Percentiles rank a stretch among this genome's conserved stretches.
Evolutionary conservation across 192 early-diverging fungal genomes (phyloP).

Genomic region (Allomyces macrogynus): DNA sequence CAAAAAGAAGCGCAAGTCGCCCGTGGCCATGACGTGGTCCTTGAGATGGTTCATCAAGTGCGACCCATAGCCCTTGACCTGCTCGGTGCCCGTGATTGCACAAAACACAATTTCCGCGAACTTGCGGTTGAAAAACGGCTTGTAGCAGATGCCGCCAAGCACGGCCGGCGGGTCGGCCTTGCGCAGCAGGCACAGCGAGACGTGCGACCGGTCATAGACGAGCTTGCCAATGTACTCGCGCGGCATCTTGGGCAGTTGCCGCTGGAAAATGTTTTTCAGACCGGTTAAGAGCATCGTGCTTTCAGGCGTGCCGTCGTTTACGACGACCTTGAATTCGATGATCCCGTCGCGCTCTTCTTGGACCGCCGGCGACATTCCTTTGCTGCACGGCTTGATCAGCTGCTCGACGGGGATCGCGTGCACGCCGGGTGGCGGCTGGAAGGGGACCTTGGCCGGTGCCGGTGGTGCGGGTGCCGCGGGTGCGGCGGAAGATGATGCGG

Average conservation of each 20-base stretch:
- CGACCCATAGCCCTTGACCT: conserved; percentile 95
- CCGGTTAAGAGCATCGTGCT: conserved; percentile 79
- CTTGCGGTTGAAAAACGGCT: conserved; percentile 64
- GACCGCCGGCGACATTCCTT: conserved; percentile 17
- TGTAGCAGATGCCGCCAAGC: conserved; percentile 84
- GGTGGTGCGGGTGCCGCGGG: too few species aligned
- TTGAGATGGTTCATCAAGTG: conserved; percentile 90
- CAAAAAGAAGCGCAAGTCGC: conserved; percentile 64
- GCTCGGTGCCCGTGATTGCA: conserved; percentile 71
- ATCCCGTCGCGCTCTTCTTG: conserved; percentile 42
- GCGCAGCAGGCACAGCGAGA: not conserved
- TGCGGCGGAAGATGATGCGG: too few species aligned
- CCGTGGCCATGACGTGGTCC: conserved; percentile 60
- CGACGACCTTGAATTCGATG: conserved; percentile 52
- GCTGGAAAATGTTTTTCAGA: conserved; percentile 89
- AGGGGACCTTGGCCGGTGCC: not conserved
- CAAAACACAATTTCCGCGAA: conserved; percentile 99
- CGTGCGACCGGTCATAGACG: conserved; percentile 63
- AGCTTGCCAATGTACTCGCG: conserved; percentile 91
- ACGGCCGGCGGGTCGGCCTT: conserved; percentile 27
- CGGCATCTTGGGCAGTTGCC: conserved; percentile 97
- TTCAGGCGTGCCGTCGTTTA: conserved; percentile 56
- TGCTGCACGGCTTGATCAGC: too few species aligned
- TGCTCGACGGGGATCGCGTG: conserved; percentile 1
- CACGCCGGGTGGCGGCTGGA: conserved; percentile 1